Evolutionary conservation across 768 basidiomycete species (phyloP).

Genomic region (Pisolithus sp.): DNA sequence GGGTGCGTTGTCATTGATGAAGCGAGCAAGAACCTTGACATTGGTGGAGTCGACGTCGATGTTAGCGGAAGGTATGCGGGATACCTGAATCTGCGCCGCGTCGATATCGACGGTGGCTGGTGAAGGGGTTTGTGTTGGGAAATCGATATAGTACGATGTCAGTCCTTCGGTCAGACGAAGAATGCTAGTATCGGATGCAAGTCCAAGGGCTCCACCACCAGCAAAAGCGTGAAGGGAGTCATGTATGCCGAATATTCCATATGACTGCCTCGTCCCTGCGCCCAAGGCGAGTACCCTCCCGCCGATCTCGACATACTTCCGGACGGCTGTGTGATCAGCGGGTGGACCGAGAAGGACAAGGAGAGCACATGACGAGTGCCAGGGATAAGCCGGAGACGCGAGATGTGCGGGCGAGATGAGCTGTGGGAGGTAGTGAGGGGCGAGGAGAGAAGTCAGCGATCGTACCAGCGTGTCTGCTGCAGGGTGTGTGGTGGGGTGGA

Average conservation of each 20-base stretch:
- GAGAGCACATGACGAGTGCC: conserved; percentile 68
- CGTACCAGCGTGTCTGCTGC: conserved; percentile 38
- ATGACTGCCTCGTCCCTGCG: conserved; percentile 50
- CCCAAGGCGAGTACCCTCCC: conserved; percentile 69
- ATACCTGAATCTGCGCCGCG: background rate
- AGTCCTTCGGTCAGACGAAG: conserved; percentile 22
- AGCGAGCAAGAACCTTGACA: conserved; percentile 13
- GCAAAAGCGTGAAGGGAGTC: conserved; percentile 36
- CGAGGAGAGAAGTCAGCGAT: conserved; percentile 52
- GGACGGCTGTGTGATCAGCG: conserved; percentile 39
- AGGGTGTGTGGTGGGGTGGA: conserved; percentile 62
- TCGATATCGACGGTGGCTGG: conserved; percentile 7
- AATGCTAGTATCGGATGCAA: conserved; percentile 22
- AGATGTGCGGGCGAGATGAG: conserved; percentile 53
- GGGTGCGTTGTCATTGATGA: conserved; percentile 9
- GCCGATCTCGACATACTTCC: conserved; percentile 56
- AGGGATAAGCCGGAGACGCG: conserved; percentile 59
- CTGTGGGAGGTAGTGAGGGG: conserved; percentile 76
- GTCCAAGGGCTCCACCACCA: conserved; percentile 23
- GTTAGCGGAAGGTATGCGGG: conserved; percentile 11
- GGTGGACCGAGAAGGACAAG: conserved; percentile 70
- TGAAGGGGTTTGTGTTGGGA: conserved; percentile 13
- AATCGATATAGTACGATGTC: conserved; percentile 20
- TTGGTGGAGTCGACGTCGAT: conserved; percentile 14
- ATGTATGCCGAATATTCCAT: conserved; percentile 28